These are phyloP conservation scores for Arabis alpina DNA, from an alignment of 345 rosid genomes.

Conservation along the genomic window DNA sequence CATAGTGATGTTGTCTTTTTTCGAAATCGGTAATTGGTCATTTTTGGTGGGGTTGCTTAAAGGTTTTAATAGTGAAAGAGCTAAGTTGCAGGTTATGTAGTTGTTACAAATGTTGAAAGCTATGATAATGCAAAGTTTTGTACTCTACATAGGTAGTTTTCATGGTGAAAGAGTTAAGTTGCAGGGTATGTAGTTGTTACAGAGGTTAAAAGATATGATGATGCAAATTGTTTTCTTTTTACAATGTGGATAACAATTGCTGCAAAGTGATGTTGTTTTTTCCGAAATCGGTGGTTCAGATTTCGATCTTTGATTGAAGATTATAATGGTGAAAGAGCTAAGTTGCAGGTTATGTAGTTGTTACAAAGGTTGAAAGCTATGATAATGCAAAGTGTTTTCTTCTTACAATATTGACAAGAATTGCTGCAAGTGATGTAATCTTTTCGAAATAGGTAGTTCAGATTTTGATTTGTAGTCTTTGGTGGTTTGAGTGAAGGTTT, in stretches of 20 bases:
- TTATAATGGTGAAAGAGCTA: neutral
- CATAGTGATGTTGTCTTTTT: neutral
- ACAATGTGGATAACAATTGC: neutral
- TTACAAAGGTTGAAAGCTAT: neutral
- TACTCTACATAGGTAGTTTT: neutral
- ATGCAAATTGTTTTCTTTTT: neutral
- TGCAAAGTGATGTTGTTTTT: neutral
- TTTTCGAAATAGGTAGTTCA: neutral
- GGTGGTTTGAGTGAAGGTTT: too few relatives aligned
- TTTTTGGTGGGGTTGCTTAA: too few relatives aligned
- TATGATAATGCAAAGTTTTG: neutral
- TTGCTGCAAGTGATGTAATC: neutral
- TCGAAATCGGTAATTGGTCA: neutral
- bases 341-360: neutral
- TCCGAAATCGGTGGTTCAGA: neutral
- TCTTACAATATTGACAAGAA: neutral
- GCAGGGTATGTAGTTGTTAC: neutral
- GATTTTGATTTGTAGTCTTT: neutral
- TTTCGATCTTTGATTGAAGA: too few relatives aligned
- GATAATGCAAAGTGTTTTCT: neutral
- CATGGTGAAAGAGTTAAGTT: constrained; percentile 1
- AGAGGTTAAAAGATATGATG: neutral
- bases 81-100: neutral
- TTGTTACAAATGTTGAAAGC: neutral
- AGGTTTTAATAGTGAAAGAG: neutral